Base-by-base conservation (phyloP, 2,329 filamentous ascomycete species). In the Cladorrhinum sp. region DNA sequence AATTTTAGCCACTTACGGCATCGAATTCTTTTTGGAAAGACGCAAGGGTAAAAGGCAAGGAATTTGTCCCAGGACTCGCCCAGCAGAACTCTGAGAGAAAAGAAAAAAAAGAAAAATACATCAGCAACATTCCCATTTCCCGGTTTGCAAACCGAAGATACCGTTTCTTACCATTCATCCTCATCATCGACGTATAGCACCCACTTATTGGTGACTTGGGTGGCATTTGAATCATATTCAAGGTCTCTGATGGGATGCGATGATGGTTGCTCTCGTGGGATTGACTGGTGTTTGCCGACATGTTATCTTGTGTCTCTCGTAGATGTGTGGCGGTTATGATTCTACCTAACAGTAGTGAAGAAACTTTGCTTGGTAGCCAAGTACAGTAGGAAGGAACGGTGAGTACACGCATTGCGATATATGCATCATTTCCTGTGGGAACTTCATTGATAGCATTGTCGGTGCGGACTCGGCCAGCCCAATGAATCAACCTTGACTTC, bases 101-200 rank as follows among this genome's bases (percentile, higher is more conserved):
- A n/a, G 20, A 18, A 45, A n/a, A 10, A 22, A 18, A 18, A 18
- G 41, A 45, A 18, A 45, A n/a, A 10, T 45, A 13, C 13, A 45
- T 22, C 16, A 45, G 41, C 32, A 36, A 3, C 32, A 32, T 36
- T 8, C 12, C 4, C 12, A n/a, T n/a, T 13, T 5, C 10, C 32
- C 3, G 4, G 7, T 12, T 36, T 8, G 9, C 41, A 5, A 18
- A 18, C n/a, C 3, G 8, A 45, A 20, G 36, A 41, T n/a, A n/a
- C 10, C 4, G n/a, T 5, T 27, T n/a, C 41, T 27, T 20, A 60
- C 58, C 58, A 16, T 60, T 60, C 24, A 45, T 50, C 25, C 51
- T 20, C 51, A 60, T 13, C 10, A 60, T 2, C 27, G 58, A 55
- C 3, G 45, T 60, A 45, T 60, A 60, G 7, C 45, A n/a, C 7